A percentile compares a stretch with the other conserved stretches of the same genome.
Conservation (phyloP, 441 rosid genomes). For the Populus hybrid region DNA sequence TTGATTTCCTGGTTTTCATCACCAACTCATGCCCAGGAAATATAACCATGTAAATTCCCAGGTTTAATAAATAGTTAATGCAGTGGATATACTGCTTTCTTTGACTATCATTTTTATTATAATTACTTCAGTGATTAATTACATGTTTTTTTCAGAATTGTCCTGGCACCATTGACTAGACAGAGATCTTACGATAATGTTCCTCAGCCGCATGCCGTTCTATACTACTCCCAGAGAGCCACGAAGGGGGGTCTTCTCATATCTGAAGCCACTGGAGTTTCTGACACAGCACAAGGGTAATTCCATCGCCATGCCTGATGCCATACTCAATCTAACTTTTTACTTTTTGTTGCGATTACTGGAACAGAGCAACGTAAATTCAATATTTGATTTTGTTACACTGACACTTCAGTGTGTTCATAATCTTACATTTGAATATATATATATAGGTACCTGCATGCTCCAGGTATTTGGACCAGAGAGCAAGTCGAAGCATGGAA, state of each 20-base stretch:
- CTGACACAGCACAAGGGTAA: slow-evolving; percentile 55
- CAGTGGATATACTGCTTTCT: background rate
- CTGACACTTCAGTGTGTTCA: too few species aligned
- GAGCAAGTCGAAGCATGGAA: slow-evolving; percentile 3
- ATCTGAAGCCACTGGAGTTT: slow-evolving; percentile 48
- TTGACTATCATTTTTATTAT: too few species aligned
- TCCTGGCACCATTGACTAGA: slow-evolving; percentile 53
- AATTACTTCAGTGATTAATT: too few species aligned
- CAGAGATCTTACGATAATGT: slow-evolving; percentile 30
- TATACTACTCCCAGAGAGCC: background rate
- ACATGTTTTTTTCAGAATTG: slow-evolving; percentile 13
- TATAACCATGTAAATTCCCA: background rate
- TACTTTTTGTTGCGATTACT: too few species aligned
- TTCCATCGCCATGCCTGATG: background rate
- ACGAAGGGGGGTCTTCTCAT: slow-evolving; percentile 20
- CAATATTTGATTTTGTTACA: too few species aligned
- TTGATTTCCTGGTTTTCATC: too few species aligned
- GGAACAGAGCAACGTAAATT: too few species aligned
- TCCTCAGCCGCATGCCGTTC: background rate
- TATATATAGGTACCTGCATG: background rate
- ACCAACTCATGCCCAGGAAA: background rate
- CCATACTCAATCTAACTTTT: too few species aligned
- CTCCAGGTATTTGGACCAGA: background rate
- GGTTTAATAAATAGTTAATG: too few species aligned
- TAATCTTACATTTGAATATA: background rate